These are phyloP conservation scores for Meripilus lineatus DNA, from an alignment of 1,284 basidiomycete genomes.

Conservation along the genomic window DNA sequence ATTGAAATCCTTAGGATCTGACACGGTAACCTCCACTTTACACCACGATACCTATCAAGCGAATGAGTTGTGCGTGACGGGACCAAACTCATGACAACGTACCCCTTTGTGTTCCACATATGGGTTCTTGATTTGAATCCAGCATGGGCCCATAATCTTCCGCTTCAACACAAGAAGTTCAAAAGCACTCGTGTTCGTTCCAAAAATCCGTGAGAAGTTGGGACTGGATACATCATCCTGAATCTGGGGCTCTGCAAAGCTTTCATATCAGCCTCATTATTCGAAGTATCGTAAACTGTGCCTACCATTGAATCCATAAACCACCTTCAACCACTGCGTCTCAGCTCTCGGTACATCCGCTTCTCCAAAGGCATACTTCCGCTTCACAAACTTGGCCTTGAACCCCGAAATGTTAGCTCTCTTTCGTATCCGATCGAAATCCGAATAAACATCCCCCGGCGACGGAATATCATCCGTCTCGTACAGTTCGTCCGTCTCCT, in stretches of 20 bases:
- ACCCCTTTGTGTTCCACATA: slow-evolving; percentile 74
- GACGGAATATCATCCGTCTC: slow-evolving; percentile 77
- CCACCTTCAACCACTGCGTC: slow-evolving; percentile 88
- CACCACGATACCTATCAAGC: slow-evolving; percentile 82
- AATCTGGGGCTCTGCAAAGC: slow-evolving; percentile 50
- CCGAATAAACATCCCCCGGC: slow-evolving; percentile 71
- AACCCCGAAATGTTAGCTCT: slow-evolving; percentile 76
- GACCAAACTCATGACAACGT: too few relatives aligned
- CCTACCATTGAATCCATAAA: slow-evolving; percentile 80
- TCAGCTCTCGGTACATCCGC: slow-evolving; percentile 78
- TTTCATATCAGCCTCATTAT: background rate
- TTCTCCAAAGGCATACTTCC: slow-evolving; percentile 93
- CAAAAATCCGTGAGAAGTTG: slow-evolving; percentile 86
- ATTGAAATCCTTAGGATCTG: slow-evolving; percentile 85
- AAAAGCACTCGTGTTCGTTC: slow-evolving; percentile 91
- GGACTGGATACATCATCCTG: slow-evolving; percentile 72
- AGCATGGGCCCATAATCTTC: slow-evolving; percentile 99
- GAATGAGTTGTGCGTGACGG: too few relatives aligned
- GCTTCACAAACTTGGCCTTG: slow-evolving; percentile 80
- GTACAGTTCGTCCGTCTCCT: slow-evolving; percentile 47
- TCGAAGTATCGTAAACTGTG: slow-evolving; percentile 4
- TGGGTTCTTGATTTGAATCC: slow-evolving; percentile 83
- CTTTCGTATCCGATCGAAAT: slow-evolving; percentile 79
- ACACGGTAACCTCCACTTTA: slow-evolving; percentile 86
- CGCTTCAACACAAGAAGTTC: slow-evolving; percentile 94